A percentile compares a stretch with the other conserved stretches of the same genome.
phyloP scores from a whole-genome alignment of 2,329 filamentous ascomycete species.

The Botryosphaeria agaves region DNA sequence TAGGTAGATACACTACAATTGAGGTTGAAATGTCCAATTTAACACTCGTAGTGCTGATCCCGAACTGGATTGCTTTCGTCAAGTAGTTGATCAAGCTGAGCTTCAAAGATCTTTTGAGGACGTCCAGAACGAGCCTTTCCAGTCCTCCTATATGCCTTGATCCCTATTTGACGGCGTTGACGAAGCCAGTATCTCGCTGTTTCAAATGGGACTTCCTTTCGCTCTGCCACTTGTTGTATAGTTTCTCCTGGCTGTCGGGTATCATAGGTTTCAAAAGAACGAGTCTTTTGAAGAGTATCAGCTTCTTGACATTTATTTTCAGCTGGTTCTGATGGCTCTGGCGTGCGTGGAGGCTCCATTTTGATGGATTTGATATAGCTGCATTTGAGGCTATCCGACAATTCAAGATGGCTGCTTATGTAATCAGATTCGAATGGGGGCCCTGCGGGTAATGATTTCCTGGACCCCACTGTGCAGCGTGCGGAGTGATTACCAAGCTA shows the following conservation, averaged over 20 bases:
- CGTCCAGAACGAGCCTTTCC: not conserved
- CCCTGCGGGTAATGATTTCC: not conserved
- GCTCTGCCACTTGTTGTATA: not conserved
- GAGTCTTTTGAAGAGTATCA: not conserved
- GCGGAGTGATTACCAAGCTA: too few relatives aligned
- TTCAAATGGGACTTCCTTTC: not conserved
- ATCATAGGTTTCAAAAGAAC: not conserved
- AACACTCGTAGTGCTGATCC: not conserved
- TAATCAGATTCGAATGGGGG: not conserved
- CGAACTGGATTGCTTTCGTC: conserved; percentile 1
- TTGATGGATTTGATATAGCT: not conserved
- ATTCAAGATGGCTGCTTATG: not conserved
- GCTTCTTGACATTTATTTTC: not conserved
- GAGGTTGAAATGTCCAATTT: not conserved
- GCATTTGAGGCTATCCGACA: too few relatives aligned
- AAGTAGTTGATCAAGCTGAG: not conserved
- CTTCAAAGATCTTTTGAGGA: not conserved
- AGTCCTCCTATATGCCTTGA: not conserved
- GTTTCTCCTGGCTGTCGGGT: not conserved
- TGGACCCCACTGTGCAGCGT: too few relatives aligned
- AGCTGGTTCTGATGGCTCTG: not conserved
- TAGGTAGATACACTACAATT: not conserved
- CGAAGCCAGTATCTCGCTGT: not conserved
- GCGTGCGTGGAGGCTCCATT: not conserved
- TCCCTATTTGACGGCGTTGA: not conserved